A percentile compares a stretch with the other conserved stretches of the same genome.
These are phyloP conservation scores for Postia placenta DNA, from an alignment of 768 basidiomycete genomes.

Conservation along the genomic window DNA sequence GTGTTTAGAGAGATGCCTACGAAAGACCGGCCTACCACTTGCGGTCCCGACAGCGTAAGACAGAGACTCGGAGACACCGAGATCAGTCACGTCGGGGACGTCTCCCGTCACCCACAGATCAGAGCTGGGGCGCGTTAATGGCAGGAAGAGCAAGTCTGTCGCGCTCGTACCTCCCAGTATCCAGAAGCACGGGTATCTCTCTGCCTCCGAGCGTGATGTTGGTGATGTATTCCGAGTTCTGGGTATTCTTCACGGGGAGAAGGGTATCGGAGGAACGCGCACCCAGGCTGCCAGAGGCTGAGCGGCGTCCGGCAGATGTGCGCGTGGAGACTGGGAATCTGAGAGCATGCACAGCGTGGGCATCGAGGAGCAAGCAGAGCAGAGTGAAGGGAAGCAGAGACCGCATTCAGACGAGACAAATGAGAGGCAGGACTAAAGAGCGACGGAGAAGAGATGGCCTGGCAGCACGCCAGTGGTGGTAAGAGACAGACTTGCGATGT, in stretches of 20 bases:
- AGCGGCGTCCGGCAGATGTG: slow-evolving; percentile 7
- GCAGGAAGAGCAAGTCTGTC: background rate
- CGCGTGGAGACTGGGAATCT: slow-evolving; percentile 27
- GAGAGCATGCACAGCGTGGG: slow-evolving; percentile 22
- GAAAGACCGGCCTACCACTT: slow-evolving; percentile 33
- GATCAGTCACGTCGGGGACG: slow-evolving; percentile 45
- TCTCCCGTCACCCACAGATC: slow-evolving; percentile 65
- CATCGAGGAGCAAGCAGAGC: slow-evolving; percentile 12
- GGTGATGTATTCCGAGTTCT: slow-evolving; percentile 67
- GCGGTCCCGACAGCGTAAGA: slow-evolving; percentile 68
- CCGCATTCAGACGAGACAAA: slow-evolving; percentile 14
- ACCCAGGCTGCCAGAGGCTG: slow-evolving; percentile 6
- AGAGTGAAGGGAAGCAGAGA: slow-evolving; percentile 15
- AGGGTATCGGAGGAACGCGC: slow-evolving; percentile 11
- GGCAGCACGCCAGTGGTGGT: background rate
- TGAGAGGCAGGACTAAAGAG: slow-evolving; percentile 7
- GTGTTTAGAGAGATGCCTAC: background rate
- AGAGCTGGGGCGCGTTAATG: slow-evolving; percentile 38
- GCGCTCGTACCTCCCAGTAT: slow-evolving; percentile 65
- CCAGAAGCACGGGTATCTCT: slow-evolving; percentile 55
- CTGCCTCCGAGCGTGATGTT: slow-evolving; percentile 65
- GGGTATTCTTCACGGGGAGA: slow-evolving; percentile 52
- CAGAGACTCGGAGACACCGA: slow-evolving; percentile 50
- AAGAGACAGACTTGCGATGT: background rate
- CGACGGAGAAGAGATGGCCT: background rate